Evolutionary conservation across 2,329 filamentous ascomycete species (phyloP).

Genomic region (Ceratocystis smalleyi): DNA sequence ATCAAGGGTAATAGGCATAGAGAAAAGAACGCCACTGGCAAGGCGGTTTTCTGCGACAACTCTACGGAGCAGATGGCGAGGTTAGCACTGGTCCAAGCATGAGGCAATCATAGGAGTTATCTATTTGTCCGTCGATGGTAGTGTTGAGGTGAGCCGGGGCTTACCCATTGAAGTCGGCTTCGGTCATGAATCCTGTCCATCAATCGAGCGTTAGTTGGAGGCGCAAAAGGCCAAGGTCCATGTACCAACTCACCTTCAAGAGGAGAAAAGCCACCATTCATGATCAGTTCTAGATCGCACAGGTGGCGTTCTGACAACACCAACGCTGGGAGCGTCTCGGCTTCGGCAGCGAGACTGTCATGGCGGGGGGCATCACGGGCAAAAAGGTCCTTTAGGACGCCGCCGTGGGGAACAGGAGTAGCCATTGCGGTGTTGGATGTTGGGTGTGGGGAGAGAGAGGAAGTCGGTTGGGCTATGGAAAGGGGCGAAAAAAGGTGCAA

Average conservation of each 20-base stretch:
- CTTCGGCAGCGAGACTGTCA: constrained; percentile 63
- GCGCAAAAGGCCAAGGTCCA: not conserved
- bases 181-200: constrained; percentile 73
- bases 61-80: constrained; percentile 29
- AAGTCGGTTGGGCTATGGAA: not conserved
- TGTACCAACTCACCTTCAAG: constrained; percentile 59
- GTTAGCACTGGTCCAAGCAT: not conserved
- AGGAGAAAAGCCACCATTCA: constrained; percentile 95
- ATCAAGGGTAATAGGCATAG: constrained; percentile 93
- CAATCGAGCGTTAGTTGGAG: not conserved
- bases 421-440: constrained; percentile 35
- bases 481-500: constrained; percentile 12
- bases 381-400: constrained; percentile 93
- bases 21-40: constrained; percentile 77
- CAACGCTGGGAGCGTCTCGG: constrained; percentile 72
- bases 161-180: constrained; percentile 92
- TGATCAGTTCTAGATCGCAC: constrained; percentile 91
- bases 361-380: constrained; percentile 80
- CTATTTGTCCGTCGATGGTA: not conserved
- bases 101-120: not conserved
- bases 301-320: constrained; percentile 84
- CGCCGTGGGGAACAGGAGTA: constrained; percentile 60
- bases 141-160: constrained; percentile 19
- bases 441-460: not conserved
- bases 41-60: constrained; percentile 83